Conservation (phyloP, 2,329 filamentous ascomycete species). For the Podosphaera fusca region DNA sequence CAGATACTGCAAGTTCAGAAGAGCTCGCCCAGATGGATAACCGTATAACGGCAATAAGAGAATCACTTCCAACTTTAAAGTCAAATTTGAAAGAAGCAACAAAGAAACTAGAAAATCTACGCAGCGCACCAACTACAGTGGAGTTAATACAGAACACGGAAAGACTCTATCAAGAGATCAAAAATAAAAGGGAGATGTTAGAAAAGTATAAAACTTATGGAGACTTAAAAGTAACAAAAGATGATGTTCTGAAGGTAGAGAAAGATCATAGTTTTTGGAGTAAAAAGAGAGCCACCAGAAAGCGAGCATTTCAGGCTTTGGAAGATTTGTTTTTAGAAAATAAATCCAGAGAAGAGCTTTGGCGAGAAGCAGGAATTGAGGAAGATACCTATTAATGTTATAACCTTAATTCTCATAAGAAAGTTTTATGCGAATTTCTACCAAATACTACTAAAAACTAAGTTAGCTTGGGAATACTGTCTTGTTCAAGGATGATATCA, state of each 20-base stretch:
- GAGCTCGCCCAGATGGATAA: conserved; percentile 25
- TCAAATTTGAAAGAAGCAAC: conserved; percentile 26
- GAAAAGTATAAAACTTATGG: conserved; percentile 18
- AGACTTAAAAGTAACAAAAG: conserved; percentile 22
- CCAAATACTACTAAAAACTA: too few relatives aligned
- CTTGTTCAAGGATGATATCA: too few relatives aligned
- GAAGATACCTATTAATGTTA: conserved; percentile 4
- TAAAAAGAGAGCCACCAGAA: conserved; percentile 12
- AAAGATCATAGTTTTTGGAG: conserved; percentile 23
- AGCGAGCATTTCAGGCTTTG: conserved; percentile 12
- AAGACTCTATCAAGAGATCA: conserved; percentile 22
- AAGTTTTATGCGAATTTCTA: too few relatives aligned
- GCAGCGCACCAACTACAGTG: conserved; percentile 24
- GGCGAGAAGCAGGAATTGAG: conserved; percentile 18
- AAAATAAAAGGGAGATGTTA: conserved; percentile 20
- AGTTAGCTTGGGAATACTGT: too few relatives aligned
- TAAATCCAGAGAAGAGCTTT: conserved; percentile 24
- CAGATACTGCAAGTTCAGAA: conserved; percentile 24
- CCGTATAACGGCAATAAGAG: conserved; percentile 23
- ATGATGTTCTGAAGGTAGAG: conserved; percentile 24
- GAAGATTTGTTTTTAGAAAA: conserved; percentile 23
- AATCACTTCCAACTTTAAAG: conserved; percentile 22
- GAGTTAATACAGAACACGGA: conserved; percentile 23
- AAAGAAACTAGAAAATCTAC: conserved; percentile 18
- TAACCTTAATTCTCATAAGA: too few relatives aligned